Conservation (phyloP, 2,329 filamentous ascomycete species). For the Pseudopyrenochaeta lycopersici region DNA sequence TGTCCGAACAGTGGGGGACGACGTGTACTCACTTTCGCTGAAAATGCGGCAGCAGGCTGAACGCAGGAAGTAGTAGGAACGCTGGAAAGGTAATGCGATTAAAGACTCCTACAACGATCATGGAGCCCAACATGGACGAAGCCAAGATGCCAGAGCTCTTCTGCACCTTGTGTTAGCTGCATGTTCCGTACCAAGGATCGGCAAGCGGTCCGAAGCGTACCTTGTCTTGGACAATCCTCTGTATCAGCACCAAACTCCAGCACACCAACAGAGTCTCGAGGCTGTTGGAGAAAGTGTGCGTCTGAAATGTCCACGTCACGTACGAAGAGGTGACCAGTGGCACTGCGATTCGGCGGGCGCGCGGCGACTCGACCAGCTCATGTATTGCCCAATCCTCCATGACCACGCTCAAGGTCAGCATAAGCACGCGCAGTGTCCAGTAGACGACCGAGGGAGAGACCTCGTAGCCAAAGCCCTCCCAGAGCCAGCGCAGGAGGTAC, state of each 20-base stretch:
- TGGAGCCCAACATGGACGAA: conserved; percentile 79
- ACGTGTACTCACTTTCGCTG: conserved; percentile 71
- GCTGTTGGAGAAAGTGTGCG: conserved; percentile 97
- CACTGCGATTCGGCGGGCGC: conserved; percentile 75
- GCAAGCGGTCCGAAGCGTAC: conserved; percentile 60
- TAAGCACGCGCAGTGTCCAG: conserved; percentile 85
- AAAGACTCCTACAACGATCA: conserved; percentile 87
- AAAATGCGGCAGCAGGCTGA: conserved; percentile 87
- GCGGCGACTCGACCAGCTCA: conserved; percentile 82
- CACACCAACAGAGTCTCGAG: conserved; percentile 91
- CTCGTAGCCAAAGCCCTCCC: conserved; percentile 83
- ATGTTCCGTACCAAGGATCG: conserved; percentile 19
- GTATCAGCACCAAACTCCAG: conserved; percentile 92
- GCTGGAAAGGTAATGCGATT: conserved; percentile 98
- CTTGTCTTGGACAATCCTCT: conserved; percentile 81
- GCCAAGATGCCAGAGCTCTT: conserved; percentile 79
- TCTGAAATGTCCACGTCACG: conserved; percentile 98
- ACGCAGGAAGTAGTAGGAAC: conserved; percentile 83
- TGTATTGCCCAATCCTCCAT: conserved; percentile 97
- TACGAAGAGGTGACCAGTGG: conserved; percentile 93
- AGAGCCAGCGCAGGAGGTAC: conserved; percentile 90
- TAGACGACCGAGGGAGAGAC: conserved; percentile 88
- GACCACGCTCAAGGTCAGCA: conserved; percentile 96
- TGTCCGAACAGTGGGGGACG: background rate
- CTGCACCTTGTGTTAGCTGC: conserved; percentile 56